These are phyloP conservation scores for Sugiyamaella grinbergsii DNA, from an alignment of 1,139 yeast species.

Conservation along the genomic window DNA sequence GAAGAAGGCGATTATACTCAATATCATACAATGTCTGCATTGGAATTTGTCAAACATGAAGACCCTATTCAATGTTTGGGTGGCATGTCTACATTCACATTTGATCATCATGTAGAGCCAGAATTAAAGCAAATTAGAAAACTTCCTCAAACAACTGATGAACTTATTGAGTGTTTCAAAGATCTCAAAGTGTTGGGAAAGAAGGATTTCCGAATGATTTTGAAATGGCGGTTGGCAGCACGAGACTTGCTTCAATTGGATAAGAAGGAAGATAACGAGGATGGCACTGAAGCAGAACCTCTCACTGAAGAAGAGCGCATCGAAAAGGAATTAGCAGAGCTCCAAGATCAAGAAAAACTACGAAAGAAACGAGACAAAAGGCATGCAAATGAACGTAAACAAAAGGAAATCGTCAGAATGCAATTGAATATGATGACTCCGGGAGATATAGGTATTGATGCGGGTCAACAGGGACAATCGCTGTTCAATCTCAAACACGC, in stretches of 20 bases:
- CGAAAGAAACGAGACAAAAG: conserved; percentile 78
- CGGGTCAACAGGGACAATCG: conserved; percentile 82
- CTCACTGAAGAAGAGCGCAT: conserved; percentile 88
- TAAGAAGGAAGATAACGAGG: conserved; percentile 46
- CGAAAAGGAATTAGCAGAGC: conserved; percentile 75
- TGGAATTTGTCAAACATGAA: conserved; percentile 78
- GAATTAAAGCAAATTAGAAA: conserved; percentile 74
- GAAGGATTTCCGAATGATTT: conserved; percentile 81
- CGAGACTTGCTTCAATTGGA: conserved; percentile 77
- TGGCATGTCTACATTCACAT: conserved; percentile 50
- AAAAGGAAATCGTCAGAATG: conserved; percentile 85
- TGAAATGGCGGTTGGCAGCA: conserved; percentile 87
- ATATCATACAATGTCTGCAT: conserved; percentile 69
- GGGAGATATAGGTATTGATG: conserved; percentile 90
- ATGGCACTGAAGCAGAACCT: conserved; percentile 60
- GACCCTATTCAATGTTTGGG: conserved; percentile 88
- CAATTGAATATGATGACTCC: conserved; percentile 97
- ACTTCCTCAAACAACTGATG: conserved; percentile 74
- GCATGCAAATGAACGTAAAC: conserved; percentile 77
- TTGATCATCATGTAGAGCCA: conserved; percentile 58
- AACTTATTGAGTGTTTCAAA: conserved; percentile 76
- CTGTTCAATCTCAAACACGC: conserved; percentile 81
- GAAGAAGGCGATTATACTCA: conserved; percentile 88
- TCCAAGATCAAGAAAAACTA: conserved; percentile 70
- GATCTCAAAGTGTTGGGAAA: conserved; percentile 93